Evolutionary conservation across 805 yeast genomes (phyloP).

Genomic region (Debaryomyces maramus): DNA sequence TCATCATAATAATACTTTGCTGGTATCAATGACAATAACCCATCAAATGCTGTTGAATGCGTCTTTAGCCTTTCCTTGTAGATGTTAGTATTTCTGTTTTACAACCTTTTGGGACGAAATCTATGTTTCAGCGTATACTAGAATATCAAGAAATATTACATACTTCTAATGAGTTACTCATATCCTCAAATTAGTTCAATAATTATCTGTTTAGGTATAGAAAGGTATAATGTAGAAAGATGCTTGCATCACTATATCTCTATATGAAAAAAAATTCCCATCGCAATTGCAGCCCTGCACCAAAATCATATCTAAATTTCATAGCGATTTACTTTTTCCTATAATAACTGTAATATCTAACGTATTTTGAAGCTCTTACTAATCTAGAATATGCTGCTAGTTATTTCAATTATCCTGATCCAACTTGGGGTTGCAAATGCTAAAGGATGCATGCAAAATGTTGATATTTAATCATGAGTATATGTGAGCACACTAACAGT

Average conservation of each 20-base stretch:
- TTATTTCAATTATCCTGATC: no score
- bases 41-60: constrained; percentile 82
- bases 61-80: constrained; percentile 70
- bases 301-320: no score
- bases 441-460: no score
- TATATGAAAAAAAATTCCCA: constrained; percentile 4
- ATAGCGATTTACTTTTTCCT: no score
- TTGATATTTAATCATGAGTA: not conserved
- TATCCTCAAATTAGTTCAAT: constrained; percentile 11
- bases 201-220: not conserved
- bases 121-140: not conserved
- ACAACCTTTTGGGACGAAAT: no score
- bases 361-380: no score
- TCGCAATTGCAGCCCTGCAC: constrained; percentile 4
- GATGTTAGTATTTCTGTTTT: no score
- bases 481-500: not conserved
- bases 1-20: constrained; percentile 94
- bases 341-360: no score
- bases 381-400: no score
- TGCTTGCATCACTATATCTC: not conserved
- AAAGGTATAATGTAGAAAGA: not conserved
- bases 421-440: no score
- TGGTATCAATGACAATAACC: constrained; percentile 85
- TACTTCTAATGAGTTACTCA: constrained; percentile 65
- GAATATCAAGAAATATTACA: constrained; percentile 19